Evolutionary conservation across 164 flowering plant species (phyloP).

Genomic region (Cinnamomum chago): DNA sequence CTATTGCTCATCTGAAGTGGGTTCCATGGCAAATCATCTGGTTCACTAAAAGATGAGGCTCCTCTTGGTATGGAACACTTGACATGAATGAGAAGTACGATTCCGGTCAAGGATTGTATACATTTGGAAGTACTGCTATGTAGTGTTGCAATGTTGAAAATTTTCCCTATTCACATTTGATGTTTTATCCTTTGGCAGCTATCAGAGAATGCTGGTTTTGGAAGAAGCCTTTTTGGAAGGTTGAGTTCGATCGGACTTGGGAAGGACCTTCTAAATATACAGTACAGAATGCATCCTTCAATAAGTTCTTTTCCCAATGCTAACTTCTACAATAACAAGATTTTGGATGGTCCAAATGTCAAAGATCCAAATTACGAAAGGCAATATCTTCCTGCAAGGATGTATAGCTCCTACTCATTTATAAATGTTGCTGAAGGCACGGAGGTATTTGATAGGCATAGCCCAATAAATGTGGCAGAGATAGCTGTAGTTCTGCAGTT

Average conservation of each 20-base stretch:
- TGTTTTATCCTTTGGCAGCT: conserved; percentile 12
- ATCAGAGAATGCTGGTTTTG: conserved; percentile 37
- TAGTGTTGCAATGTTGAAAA: neutral
- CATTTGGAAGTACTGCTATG: too few relatives aligned
- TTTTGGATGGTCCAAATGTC: conserved; percentile 36
- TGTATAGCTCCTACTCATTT: conserved; percentile 54
- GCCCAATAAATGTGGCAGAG: conserved; percentile 38
- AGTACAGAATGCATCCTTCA: conserved; percentile 56
- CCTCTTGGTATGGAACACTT: neutral
- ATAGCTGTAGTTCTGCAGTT: conserved; percentile 29
- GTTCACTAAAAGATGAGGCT: neutral
- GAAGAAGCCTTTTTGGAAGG: conserved; percentile 54
- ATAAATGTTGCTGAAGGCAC: conserved; percentile 26
- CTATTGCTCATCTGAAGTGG: neutral
- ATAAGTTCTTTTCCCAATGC: conserved; percentile 50
- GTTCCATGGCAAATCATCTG: neutral
- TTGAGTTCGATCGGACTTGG: conserved; percentile 23
- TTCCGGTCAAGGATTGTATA: too few relatives aligned
- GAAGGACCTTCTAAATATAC: conserved; percentile 42
- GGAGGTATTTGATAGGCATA: conserved; percentile 23
- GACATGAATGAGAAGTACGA: too few relatives aligned
- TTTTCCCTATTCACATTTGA: neutral
- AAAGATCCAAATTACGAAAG: conserved; percentile 15
- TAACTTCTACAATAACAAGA: conserved; percentile 28
- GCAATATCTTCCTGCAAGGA: conserved; percentile 26